These are phyloP conservation scores for Diphasiastrum complanatum DNA, from an alignment of 83 land plant species.

Conservation along the genomic window DNA sequence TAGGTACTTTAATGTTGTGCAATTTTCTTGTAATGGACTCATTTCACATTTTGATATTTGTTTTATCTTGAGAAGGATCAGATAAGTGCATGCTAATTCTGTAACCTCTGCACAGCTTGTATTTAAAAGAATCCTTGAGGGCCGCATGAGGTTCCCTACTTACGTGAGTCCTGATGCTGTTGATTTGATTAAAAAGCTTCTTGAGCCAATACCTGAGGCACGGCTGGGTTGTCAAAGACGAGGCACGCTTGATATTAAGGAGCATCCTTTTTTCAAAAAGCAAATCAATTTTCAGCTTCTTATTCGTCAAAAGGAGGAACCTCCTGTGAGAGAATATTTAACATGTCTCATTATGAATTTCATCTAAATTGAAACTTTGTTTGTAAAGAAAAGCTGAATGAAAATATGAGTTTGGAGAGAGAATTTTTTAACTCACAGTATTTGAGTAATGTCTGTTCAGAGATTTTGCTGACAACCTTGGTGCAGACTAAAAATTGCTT, in stretches of 20 bases:
- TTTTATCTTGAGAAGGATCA: not conserved
- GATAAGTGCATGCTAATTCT: not conserved
- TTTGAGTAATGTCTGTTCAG: not conserved
- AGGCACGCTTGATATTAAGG: conserved; percentile 30
- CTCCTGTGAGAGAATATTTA: conserved; percentile 22
- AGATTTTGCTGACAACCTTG: not conserved
- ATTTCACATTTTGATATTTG: not conserved
- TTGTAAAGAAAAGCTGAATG: not conserved
- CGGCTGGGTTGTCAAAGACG: conserved; percentile 30
- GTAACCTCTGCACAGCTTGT: conserved; percentile 18
- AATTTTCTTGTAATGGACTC: not conserved
- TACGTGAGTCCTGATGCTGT: conserved; percentile 28
- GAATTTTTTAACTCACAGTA: not conserved
- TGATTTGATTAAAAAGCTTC: conserved; percentile 22
- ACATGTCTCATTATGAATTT: not conserved
- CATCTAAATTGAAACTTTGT: not conserved
- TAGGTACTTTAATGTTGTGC: not conserved
- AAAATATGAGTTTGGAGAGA: no score
- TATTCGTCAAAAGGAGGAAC: conserved; percentile 32
- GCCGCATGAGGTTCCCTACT: conserved; percentile 28
- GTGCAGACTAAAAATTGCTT: not conserved
- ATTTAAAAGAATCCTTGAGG: conserved; percentile 32
- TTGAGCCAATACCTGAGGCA: conserved; percentile 35
- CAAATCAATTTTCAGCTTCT: conserved; percentile 31
- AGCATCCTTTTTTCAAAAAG: conserved; percentile 31